A percentile compares a stretch with the other conserved stretches of the same genome.
Conservation (phyloP, 441 rosid species). For the Corymbia calophylla region DNA sequence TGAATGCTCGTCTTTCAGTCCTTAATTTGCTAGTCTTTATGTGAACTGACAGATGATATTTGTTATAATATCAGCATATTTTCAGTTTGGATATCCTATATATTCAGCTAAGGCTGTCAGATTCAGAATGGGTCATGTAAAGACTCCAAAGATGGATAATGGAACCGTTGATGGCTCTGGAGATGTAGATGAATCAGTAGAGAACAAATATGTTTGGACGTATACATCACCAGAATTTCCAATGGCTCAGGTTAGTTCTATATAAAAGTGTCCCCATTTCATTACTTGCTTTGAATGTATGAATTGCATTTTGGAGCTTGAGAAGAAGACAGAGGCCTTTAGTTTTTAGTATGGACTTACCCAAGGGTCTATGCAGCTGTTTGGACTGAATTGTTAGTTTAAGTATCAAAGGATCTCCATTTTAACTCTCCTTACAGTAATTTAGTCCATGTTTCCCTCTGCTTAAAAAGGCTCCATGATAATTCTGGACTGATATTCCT, state of each 20-base stretch:
- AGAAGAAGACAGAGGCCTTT: not conserved
- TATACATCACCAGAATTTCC: slow-evolving; percentile 28
- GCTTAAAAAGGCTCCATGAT: not conserved
- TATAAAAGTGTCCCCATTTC: not conserved
- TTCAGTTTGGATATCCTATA: slow-evolving; percentile 26
- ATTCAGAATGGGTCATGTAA: slow-evolving; percentile 21
- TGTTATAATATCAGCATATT: slow-evolving; percentile 13
- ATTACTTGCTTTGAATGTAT: not conserved
- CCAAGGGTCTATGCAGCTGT: not conserved
- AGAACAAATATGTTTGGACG: slow-evolving; percentile 18
- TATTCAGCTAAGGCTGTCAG: slow-evolving; percentile 23
- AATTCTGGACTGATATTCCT: not conserved
- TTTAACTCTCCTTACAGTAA: not conserved
- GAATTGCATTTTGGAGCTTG: not conserved
- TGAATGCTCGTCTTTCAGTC: not conserved
- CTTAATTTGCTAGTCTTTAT: not conserved
- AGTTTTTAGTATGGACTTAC: not conserved
- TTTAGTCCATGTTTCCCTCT: not conserved
- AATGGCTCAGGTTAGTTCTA: slow-evolving; percentile 19
- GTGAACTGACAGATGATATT: not conserved
- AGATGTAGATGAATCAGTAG: not conserved
- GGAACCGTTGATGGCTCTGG: not conserved
- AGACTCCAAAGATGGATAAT: not conserved
- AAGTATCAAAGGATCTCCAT: not conserved
- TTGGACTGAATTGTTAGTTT: not conserved